Evolutionary conservation across 164 flowering plant genomes (phyloP), one percentile per base, ranked within the genome.

Genomic region (Stephania japonica): DNA sequence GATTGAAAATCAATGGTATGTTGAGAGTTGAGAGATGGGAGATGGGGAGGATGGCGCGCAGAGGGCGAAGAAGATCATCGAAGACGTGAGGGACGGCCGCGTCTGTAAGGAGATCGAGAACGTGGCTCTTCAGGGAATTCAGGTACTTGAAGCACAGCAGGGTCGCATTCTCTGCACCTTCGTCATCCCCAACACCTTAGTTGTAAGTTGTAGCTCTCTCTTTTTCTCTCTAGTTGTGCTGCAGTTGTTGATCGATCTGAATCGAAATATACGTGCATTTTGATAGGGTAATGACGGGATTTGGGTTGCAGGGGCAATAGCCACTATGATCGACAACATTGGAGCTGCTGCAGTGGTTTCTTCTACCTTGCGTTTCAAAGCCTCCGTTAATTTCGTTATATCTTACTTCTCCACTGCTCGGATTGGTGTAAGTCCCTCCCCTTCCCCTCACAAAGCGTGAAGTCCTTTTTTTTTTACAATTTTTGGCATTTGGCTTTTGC

Each of bases 251-350:
- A 7, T 67, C 16, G 19, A 25, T 61, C 21, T 43, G 13, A 7
- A 19, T 12, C 65, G 6, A 21, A 47, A 5, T 68, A 42, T 68
- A 19, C 5, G 11, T 26, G 16, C 43, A 14, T 8, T 69, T 32
- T 65, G 16, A 42, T 24, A 85, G 87, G 85, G 81, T 73, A 16
- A 23, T 69, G 69, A 77, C 69, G 85, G 85, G 62, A 82, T 82
- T 67, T 83, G 88, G 86, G 81, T 80, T 12, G 78, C 49, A 3
- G 85, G 86, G 61, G 88, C 88, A 6, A 80, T 85, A n/a, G 78
- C 86, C 19, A 73, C 83, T 0, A 27, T 85, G n/a, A 73, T 84
- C 1, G 88, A 85, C 68, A 42, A 19, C 26, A 70, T 85, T 23
- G 84, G 83, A 9, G 84, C 78, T 14, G n/a, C 56, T 1, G 71